Evolutionary conservation across 371 early-diverging fungal genomes (phyloP).

Genomic region (Lichtheimia ramosa): DNA sequence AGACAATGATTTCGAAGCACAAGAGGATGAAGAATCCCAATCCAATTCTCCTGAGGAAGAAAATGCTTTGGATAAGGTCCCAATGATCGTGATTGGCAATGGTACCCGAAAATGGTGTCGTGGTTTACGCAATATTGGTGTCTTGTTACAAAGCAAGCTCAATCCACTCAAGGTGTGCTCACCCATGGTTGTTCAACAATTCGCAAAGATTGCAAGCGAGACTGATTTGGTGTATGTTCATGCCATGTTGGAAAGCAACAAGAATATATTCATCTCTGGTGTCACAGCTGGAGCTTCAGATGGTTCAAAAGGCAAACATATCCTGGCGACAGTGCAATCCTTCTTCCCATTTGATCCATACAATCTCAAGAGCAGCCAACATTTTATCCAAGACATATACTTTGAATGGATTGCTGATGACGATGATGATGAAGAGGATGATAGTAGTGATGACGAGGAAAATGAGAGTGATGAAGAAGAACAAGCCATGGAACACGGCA

Average conservation of each 20-base stretch:
- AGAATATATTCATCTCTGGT: conserved; percentile 45
- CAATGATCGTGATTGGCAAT: conserved; percentile 17
- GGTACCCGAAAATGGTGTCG: conserved; percentile 38
- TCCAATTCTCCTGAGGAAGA: conserved; percentile 7
- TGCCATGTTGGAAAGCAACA: conserved; percentile 72
- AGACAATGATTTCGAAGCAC: conserved; percentile 33
- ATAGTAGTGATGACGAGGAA: conserved; percentile 44
- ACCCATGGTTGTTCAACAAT: conserved; percentile 79
- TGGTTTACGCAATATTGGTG: conserved; percentile 58
- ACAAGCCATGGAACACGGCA: conserved; percentile 44
- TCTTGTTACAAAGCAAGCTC: conserved; percentile 80
- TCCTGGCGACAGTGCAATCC: conserved; percentile 60
- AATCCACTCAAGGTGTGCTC: conserved; percentile 86
- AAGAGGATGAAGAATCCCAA: conserved; percentile 33
- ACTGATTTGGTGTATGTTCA: conserved; percentile 87
- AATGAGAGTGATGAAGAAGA: conserved; percentile 48
- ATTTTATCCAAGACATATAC: conserved; percentile 64
- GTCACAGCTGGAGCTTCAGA: conserved; percentile 14
- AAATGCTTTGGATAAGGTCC: conserved; percentile 1
- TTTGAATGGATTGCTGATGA: conserved; percentile 68
- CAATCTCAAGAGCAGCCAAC: conserved; percentile 65
- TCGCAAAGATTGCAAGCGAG: conserved; percentile 75
- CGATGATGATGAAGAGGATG: conserved; percentile 49
- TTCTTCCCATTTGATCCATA: conserved; percentile 97
- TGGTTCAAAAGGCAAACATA: conserved; percentile 19